These are phyloP conservation scores for Cylindrotheca fusiformis DNA, from an alignment of 108 stramenopile species.

Conservation along the genomic window DNA sequence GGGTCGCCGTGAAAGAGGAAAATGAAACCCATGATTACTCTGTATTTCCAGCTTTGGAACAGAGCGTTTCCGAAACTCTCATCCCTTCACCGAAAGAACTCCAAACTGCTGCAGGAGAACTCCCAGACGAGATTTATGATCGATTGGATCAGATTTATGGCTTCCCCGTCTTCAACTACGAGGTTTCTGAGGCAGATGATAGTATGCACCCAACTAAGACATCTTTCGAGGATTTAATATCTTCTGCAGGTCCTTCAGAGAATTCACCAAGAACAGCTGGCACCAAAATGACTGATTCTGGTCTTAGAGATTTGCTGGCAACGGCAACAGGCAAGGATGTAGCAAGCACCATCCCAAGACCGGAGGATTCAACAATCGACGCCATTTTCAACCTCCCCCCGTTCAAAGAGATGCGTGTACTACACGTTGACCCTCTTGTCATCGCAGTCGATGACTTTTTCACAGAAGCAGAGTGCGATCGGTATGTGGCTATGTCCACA, in stretches of 20 bases:
- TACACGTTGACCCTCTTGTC: slow-evolving; percentile 80
- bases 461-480: slow-evolving; percentile 72
- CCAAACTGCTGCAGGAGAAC: slow-evolving; percentile 20
- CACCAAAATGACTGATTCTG: slow-evolving; percentile 4
- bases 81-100: slow-evolving; percentile 35
- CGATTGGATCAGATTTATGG: slow-evolving; percentile 83
- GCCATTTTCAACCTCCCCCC: slow-evolving; percentile 40
- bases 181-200: neutral
- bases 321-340: slow-evolving; percentile 16
- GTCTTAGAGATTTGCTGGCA: slow-evolving; percentile 30
- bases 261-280: no score
- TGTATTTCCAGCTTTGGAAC: slow-evolving; percentile 65
- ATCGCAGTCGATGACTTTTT: slow-evolving; percentile 76
- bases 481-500: slow-evolving; percentile 55
- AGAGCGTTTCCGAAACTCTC: slow-evolving; percentile 50
- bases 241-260: slow-evolving; percentile 6
- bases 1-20: neutral
- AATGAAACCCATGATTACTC: slow-evolving; percentile 39
- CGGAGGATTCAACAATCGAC: slow-evolving; percentile 4
- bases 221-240: slow-evolving; percentile 56
- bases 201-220: no score
- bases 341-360: neutral
- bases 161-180: slow-evolving; percentile 74
- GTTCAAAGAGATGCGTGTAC: slow-evolving; percentile 62
- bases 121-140: slow-evolving; percentile 76